phyloP scores from a whole-genome alignment of 176 grass and related monocot genomes.

The Tuctoria greenei region DNA sequence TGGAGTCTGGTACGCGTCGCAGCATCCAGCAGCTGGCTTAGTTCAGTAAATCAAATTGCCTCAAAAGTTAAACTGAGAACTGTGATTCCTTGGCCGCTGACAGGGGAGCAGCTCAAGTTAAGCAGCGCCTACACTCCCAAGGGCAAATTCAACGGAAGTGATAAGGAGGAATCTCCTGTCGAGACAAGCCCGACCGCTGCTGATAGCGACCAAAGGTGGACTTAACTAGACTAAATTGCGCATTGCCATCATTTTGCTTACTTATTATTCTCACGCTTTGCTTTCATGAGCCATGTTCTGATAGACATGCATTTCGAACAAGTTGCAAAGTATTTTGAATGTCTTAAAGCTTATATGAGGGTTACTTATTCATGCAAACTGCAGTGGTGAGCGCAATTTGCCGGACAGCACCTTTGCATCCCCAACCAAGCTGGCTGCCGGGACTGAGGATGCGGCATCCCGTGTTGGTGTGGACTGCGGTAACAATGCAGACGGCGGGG shows the following conservation, averaged over 20 bases:
- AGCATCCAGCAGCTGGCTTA: no score
- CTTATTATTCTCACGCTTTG: slow-evolving; percentile 12
- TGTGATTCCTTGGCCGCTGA: slow-evolving; percentile 32
- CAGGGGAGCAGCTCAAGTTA: slow-evolving; percentile 45
- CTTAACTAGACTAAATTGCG: slow-evolving; percentile 27
- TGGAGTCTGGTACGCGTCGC: slow-evolving; percentile 9
- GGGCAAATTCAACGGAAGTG: slow-evolving; percentile 51
- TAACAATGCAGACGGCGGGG: slow-evolving; percentile 3
- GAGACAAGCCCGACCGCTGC: slow-evolving; percentile 50
- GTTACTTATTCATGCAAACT: background rate
- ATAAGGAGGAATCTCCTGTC: slow-evolving; percentile 69
- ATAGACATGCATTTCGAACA: slow-evolving; percentile 7
- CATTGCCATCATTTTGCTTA: slow-evolving; percentile 7
- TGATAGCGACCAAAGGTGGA: slow-evolving; percentile 78
- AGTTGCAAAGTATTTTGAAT: background rate
- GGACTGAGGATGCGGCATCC: slow-evolving; percentile 10
- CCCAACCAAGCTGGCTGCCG: slow-evolving; percentile 45
- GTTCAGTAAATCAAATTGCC: background rate
- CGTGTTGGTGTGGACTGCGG: background rate
- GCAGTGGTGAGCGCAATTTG: slow-evolving; percentile 71
- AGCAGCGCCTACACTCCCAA: slow-evolving; percentile 22
- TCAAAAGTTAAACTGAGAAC: background rate
- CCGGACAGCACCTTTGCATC: slow-evolving; percentile 82
- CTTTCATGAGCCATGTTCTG: slow-evolving; percentile 33
- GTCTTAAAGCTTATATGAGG: background rate